Evolutionary conservation across 495 filamentous ascomycete genomes (phyloP).

Genomic region (Gamarada debralockiae): DNA sequence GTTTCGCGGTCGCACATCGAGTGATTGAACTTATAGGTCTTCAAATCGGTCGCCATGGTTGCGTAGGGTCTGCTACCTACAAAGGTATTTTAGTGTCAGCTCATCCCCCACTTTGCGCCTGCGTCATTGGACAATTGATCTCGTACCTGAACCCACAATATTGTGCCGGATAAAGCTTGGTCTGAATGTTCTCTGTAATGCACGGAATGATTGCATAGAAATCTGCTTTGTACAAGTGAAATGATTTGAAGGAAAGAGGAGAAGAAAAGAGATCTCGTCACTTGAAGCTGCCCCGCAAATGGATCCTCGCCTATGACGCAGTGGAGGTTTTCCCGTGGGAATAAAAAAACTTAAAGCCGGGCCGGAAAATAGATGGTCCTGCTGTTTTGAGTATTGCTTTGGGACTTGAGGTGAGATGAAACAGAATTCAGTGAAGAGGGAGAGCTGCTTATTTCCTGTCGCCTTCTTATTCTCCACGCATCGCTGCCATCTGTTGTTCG

Average conservation of each 20-base stretch:
- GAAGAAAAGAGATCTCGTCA: background rate
- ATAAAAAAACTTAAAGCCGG: background rate
- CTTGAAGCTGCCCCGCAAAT: background rate
- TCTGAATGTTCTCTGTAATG: slow-evolving; percentile 14
- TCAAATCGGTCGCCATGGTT: slow-evolving; percentile 71
- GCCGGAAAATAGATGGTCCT: too few relatives aligned
- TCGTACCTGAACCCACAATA: slow-evolving; percentile 18
- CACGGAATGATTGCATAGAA: slow-evolving; percentile 14
- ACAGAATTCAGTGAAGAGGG: too few relatives aligned
- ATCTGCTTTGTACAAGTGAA: background rate
- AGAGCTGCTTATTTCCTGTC: too few relatives aligned
- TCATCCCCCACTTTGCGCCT: background rate
- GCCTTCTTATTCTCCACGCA: too few relatives aligned
- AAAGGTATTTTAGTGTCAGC: slow-evolving; percentile 10
- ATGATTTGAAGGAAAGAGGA: background rate
- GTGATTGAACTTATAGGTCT: slow-evolving; percentile 85
- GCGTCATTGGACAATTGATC: background rate
- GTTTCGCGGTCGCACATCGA: slow-evolving; percentile 55
- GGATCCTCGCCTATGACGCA: slow-evolving; percentile 6
- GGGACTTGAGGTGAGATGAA: too few relatives aligned
- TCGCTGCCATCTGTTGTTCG: too few relatives aligned
- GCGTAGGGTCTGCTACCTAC: slow-evolving; percentile 23
- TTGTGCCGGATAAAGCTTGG: slow-evolving; percentile 8
- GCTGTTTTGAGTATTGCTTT: too few relatives aligned
- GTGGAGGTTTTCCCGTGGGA: background rate